These are phyloP conservation scores for Geosmithia flava DNA, from an alignment of 2,329 filamentous ascomycete genomes.

Conservation along the genomic window DNA sequence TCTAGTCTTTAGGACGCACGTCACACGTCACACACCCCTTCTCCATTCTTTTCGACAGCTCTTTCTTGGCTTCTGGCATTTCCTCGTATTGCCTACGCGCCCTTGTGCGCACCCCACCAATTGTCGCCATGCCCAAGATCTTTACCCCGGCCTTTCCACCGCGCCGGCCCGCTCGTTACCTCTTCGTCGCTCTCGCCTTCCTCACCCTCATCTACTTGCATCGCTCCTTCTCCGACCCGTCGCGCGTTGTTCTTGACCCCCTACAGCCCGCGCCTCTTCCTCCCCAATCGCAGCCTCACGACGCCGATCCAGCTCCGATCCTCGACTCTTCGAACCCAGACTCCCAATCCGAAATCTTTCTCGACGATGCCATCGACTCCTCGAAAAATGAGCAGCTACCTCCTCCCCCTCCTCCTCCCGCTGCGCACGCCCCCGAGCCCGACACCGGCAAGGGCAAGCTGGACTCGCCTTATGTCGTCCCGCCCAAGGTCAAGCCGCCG, in stretches of 20 bases:
- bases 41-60: not conserved
- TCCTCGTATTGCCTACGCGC: not conserved
- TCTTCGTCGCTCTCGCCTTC: slow-evolving; percentile 21
- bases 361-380: too few relatives aligned
- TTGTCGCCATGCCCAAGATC: slow-evolving; percentile 1
- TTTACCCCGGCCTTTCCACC: slow-evolving; percentile 21
- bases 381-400: too few relatives aligned
- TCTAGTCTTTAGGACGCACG: too few relatives aligned
- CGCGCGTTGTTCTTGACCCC: slow-evolving; percentile 5
- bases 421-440: too few relatives aligned
- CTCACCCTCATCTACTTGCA: slow-evolving; percentile 17
- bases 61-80: not conserved
- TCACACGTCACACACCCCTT: too few relatives aligned
- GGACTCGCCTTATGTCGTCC: too few relatives aligned
- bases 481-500: not conserved
- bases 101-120: not conserved
- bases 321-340: not conserved
- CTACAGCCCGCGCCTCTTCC: slow-evolving; percentile 4
- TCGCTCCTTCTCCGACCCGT: not conserved
- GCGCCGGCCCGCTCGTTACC: slow-evolving; percentile 27
- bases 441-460: too few relatives aligned
- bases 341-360: not conserved
- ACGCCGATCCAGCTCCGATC: not conserved
- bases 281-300: not conserved
- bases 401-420: too few relatives aligned